These are phyloP conservation scores for Tylopilus rubrobrunneus DNA, from an alignment of 768 basidiomycete species.

Conservation along the genomic window DNA sequence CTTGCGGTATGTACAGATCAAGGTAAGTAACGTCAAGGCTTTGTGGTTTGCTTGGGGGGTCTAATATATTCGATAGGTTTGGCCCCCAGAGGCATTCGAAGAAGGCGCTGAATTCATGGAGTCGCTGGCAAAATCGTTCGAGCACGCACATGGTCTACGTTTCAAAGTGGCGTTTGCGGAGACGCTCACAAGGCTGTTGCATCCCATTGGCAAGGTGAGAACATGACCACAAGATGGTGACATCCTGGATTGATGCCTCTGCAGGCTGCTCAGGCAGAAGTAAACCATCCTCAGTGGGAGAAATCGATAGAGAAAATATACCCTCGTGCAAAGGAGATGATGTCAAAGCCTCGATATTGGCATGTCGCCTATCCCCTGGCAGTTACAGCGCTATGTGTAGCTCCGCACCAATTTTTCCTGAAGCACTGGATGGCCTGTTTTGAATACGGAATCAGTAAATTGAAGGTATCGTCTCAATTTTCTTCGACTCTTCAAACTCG, in stretches of 20 bases:
- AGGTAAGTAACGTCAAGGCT: slow-evolving; percentile 39
- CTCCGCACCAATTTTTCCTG: slow-evolving; percentile 80
- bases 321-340: slow-evolving; percentile 80
- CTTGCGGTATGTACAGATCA: slow-evolving; percentile 77
- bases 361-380: slow-evolving; percentile 79
- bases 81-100: slow-evolving; percentile 91
- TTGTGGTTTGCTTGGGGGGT: neutral
- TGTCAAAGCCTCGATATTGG: slow-evolving; percentile 89
- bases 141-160: slow-evolving; percentile 75
- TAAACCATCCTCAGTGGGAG: slow-evolving; percentile 93
- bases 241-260: neutral
- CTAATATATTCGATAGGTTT: slow-evolving; percentile 52
- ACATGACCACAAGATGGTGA: neutral
- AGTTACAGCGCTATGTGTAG: slow-evolving; percentile 81
- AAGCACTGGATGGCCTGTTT: slow-evolving; percentile 77
- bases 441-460: slow-evolving; percentile 66
- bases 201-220: slow-evolving; percentile 81
- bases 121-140: slow-evolving; percentile 76
- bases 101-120: slow-evolving; percentile 91
- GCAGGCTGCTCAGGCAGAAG: slow-evolving; percentile 92
- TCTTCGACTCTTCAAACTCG: neutral
- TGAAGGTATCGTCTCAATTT: slow-evolving; percentile 56
- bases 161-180: slow-evolving; percentile 87
- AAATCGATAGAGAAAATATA: slow-evolving; percentile 84
- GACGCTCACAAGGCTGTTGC: slow-evolving; percentile 68